Conservation (phyloP, 2,329 filamentous ascomycete species). For the Hypoxylon sp. region DNA sequence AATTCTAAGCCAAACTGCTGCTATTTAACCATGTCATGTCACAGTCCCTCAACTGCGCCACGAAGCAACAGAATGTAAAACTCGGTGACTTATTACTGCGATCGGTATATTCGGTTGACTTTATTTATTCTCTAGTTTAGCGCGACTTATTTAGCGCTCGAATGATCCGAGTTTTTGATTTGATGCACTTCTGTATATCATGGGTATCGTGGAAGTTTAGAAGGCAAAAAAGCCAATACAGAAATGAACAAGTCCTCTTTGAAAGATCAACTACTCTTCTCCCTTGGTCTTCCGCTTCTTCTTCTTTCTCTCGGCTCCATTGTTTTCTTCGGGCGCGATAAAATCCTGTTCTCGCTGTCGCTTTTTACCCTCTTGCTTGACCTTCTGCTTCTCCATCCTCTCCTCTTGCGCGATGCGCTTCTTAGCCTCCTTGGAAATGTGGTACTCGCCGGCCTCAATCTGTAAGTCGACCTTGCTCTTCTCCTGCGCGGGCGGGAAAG, state of each 20-base stretch:
- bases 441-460: slow-evolving; percentile 98
- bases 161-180: background rate
- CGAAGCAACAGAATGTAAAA: too few species aligned
- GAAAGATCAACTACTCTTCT: slow-evolving; percentile 24
- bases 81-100: background rate
- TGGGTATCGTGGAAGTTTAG: slow-evolving; percentile 38
- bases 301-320: slow-evolving; percentile 65
- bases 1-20: slow-evolving; percentile 8
- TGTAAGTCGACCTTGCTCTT: slow-evolving; percentile 99
- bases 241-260: slow-evolving; percentile 15
- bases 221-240: slow-evolving; percentile 14
- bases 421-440: slow-evolving; percentile 92
- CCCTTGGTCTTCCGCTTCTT: slow-evolving; percentile 72
- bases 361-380: slow-evolving; percentile 89
- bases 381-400: slow-evolving; percentile 83
- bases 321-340: slow-evolving; percentile 82
- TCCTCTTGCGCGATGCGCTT: slow-evolving; percentile 84
- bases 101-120: background rate
- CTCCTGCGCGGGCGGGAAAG: slow-evolving; percentile 95
- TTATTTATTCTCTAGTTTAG: background rate
- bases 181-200: slow-evolving; percentile 22
- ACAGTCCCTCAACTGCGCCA: too few species aligned
- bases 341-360: slow-evolving; percentile 88
- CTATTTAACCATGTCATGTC: too few species aligned
- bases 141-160: background rate